Evolutionary conservation across 306 rosid species (phyloP).

Genomic region (Malus fusca): DNA sequence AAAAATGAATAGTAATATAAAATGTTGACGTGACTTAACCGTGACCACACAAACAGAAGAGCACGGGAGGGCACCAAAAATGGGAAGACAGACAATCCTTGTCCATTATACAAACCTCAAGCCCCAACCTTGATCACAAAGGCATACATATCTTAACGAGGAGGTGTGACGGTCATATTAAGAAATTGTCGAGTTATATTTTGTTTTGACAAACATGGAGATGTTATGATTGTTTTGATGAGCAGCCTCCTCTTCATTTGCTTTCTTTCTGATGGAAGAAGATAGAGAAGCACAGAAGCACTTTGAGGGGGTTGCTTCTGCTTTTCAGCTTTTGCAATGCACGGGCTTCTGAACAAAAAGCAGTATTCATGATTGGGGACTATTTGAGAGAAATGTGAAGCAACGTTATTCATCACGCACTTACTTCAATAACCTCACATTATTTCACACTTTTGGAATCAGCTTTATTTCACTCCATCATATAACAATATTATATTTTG

Average conservation of each 20-base stretch:
- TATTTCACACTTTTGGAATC: neutral
- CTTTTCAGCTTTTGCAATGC: conserved; percentile 28
- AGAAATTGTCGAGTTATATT: too few relatives aligned
- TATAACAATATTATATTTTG: too few relatives aligned
- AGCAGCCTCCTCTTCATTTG: neutral
- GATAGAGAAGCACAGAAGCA: neutral
- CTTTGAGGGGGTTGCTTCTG: neutral
- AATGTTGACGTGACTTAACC: too few relatives aligned
- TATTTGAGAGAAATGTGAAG: neutral
- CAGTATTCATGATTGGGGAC: neutral
- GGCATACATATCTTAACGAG: too few relatives aligned
- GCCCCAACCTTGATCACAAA: too few relatives aligned
- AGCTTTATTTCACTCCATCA: neutral
- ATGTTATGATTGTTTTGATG: too few relatives aligned
- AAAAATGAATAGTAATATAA: too few relatives aligned
- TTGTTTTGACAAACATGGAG: too few relatives aligned
- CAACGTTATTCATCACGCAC: conserved; percentile 2
- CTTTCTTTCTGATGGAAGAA: neutral
- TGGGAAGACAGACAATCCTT: too few relatives aligned
- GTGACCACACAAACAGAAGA: too few relatives aligned
- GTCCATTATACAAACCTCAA: neutral
- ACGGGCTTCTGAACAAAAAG: conserved; percentile 13
- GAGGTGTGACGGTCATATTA: too few relatives aligned
- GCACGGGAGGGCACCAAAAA: too few relatives aligned
- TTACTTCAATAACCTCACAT: neutral